phyloP scores from a whole-genome alignment of 371 early-diverging fungal genomes.

The Mortierella sp. region DNA sequence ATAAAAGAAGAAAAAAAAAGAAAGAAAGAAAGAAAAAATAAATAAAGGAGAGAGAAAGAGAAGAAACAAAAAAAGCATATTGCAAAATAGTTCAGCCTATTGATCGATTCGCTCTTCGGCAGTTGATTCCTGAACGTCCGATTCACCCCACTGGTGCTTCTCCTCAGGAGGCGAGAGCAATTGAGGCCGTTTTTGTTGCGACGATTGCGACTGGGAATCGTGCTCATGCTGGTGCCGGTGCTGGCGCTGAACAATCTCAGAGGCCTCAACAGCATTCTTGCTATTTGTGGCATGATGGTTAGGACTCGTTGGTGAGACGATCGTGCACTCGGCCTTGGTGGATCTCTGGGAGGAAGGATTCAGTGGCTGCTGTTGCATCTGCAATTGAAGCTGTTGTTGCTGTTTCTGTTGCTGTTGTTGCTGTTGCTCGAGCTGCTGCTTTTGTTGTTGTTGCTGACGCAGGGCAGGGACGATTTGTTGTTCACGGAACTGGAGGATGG shows the following conservation, averaged over 20 bases:
- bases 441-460: neutral
- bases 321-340: slow-evolving; percentile 22
- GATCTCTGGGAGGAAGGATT: too few relatives aligned
- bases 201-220: too few relatives aligned
- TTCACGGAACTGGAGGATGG: slow-evolving; percentile 34
- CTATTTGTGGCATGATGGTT: neutral
- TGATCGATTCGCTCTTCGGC: too few relatives aligned
- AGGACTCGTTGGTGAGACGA: slow-evolving; percentile 44
- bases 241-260: too few relatives aligned
- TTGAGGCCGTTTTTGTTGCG: slow-evolving; percentile 4
- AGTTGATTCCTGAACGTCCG: slow-evolving; percentile 13
- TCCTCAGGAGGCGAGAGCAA: slow-evolving; percentile 41
- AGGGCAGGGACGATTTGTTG: slow-evolving; percentile 12
- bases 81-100: neutral
- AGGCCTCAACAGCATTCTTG: too few relatives aligned
- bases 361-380: neutral
- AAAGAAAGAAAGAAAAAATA: too few relatives aligned
- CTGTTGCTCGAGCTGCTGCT: slow-evolving; percentile 8
- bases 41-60: neutral
- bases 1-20: neutral
- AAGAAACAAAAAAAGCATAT: neutral
- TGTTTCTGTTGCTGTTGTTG: neutral
- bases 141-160: slow-evolving; percentile 25
- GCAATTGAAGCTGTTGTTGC: neutral
- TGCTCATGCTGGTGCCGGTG: too few relatives aligned